Percentiles rank a stretch among this genome's conserved stretches.
Conservation (phyloP, 768 basidiomycete species). For the Boletus fagicola region DNA sequence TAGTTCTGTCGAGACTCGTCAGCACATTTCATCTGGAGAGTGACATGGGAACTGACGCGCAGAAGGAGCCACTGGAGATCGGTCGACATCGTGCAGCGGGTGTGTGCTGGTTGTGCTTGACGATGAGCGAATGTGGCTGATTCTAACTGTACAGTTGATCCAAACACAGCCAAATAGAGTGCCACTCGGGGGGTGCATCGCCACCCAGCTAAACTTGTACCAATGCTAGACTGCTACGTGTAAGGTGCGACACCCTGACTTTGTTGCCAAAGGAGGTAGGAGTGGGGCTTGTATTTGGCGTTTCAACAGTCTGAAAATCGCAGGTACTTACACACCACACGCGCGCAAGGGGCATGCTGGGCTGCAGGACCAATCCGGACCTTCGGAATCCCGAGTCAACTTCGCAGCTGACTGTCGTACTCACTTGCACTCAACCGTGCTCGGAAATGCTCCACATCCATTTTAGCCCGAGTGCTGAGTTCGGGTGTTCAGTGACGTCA, state of each 20-base stretch:
- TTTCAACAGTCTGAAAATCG: not conserved
- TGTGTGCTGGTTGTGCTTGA: constrained; percentile 14
- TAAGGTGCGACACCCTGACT: too few relatives aligned
- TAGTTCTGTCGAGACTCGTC: constrained; percentile 49
- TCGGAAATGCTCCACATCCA: not conserved
- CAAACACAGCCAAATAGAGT: constrained; percentile 28
- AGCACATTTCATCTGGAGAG: not conserved
- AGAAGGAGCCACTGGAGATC: constrained; percentile 94
- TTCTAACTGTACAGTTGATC: constrained; percentile 30
- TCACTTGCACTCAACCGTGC: too few relatives aligned
- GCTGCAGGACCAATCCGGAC: too few relatives aligned
- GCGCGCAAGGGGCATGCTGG: too few relatives aligned
- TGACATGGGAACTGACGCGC: constrained; percentile 56
- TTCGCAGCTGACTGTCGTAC: too few relatives aligned
- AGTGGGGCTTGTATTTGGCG: not conserved
- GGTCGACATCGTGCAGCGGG: constrained; percentile 62
- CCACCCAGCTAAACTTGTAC: not conserved
- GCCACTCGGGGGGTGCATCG: not conserved
- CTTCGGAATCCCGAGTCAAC: too few relatives aligned
- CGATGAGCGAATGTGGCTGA: constrained; percentile 32
- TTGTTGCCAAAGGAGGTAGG: too few relatives aligned
- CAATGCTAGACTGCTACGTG: not conserved
- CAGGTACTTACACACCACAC: not conserved
- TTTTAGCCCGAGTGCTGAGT: not conserved
- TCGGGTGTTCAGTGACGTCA: too few relatives aligned